Base-by-base conservation (phyloP, 1,284 basidiomycete species). In the Moesziomyces parantarcticus region DNA sequence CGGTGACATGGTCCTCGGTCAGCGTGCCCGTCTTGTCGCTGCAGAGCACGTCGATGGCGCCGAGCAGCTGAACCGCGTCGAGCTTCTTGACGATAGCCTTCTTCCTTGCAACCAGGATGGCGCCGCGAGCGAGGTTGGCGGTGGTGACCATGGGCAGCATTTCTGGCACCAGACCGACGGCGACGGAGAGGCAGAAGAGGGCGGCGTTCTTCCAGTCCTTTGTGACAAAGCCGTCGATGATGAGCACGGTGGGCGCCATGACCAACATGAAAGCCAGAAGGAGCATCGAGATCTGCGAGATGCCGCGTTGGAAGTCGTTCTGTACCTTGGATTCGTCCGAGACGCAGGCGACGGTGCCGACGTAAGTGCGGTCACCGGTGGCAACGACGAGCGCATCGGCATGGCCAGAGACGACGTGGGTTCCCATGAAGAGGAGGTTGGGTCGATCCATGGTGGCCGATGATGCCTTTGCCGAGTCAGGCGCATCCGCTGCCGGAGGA, bases 71-170 rank as follows among this genome's bases (percentile, higher is more conserved):
- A 1, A 50, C 49, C n/a, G 49, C 49, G 14, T 50, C 49, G 21
- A 50, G 49, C 49, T 41, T 50, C 49, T 50, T 50, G 49, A 50
- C 49, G 22, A 50, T 50, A 7, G 49, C 49, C 49, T 50, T 50
- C 16, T 50, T 50, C 36, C 20, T 39, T 10, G 49, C 49, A 10
- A 50, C 49, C 1, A 50, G 20, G 22, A 50, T 50, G 21, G 49
- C 49, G 40, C 49, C 49, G 5, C 49, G 20, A 13, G 49, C 49
- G 34, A 50, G 49, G 49, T 50, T 50, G 21, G 49, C 49, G 18
- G 49, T 50, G 20, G 34, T 36, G 32, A 50, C 49, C 49, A 50
- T 50, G 22, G 49, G 49, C 16, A 50, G 49, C 49, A 50, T 50
- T 21, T 50, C 49, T 34, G 49, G 49, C 6, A 50, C 49, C 11